These are phyloP conservation scores for Halteria grandinella DNA, from an alignment of 73 alveolate genomes.

Conservation along the genomic window DNA sequence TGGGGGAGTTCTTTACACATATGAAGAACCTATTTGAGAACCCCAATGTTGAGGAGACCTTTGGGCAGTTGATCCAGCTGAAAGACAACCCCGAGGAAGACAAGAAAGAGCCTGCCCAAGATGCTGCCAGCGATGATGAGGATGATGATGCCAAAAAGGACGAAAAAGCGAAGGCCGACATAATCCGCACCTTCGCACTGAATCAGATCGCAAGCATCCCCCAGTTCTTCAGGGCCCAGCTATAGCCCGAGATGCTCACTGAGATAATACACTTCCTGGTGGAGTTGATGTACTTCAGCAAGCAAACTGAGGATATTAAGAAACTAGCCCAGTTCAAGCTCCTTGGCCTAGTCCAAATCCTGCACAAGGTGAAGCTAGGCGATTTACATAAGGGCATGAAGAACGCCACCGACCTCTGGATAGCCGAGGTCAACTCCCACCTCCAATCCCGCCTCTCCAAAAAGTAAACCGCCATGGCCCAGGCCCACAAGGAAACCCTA, in stretches of 20 bases:
- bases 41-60: conserved; percentile 29
- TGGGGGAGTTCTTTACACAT: neutral
- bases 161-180: conserved; percentile 17
- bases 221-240: neutral
- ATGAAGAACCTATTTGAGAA: neutral
- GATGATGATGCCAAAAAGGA: conserved; percentile 8
- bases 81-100: neutral
- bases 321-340: conserved; percentile 25
- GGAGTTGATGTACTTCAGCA: conserved; percentile 12
- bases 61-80: neutral
- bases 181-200: conserved; percentile 33
- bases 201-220: conserved; percentile 30
- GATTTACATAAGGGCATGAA: conserved; percentile 24
- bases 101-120: conserved; percentile 5
- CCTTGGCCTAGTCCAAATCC: conserved; percentile 27
- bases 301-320: conserved; percentile 10
- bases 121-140: neutral
- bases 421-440: neutral
- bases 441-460: neutral
- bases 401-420: conserved; percentile 4
- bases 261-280: conserved; percentile 5
- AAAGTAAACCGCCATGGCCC: neutral
- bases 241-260: neutral
- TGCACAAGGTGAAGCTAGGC: conserved; percentile 36
- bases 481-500: neutral